A percentile compares a stretch with the other conserved stretches of the same genome.
Conservation (phyloP, 176 grass and related monocot species). For the Oryza longistaminata region DNA sequence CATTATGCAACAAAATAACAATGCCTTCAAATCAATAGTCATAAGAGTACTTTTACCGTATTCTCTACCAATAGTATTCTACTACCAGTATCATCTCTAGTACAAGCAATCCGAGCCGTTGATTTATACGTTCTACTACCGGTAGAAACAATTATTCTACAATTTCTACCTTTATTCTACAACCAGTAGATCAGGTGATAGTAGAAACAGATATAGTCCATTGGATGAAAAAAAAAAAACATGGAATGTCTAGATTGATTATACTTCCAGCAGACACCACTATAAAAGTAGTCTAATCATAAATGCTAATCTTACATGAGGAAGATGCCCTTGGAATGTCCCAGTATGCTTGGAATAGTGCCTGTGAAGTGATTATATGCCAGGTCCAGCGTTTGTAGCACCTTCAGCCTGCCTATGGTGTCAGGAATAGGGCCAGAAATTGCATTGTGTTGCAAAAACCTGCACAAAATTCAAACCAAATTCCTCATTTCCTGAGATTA, state of each 20-base stretch:
- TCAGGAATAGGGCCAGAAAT: conserved; percentile 66
- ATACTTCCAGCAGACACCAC: no score
- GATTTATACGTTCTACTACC: no score
- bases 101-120: no score
- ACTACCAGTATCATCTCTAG: no score
- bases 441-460: conserved; percentile 63
- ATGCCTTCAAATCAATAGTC: background rate
- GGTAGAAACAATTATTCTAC: no score
- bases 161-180: no score
- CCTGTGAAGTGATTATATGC: conserved; percentile 70
- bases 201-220: no score
- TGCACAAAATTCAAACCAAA: conserved; percentile 36
- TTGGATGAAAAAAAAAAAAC: no score
- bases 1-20: background rate
- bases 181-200: no score
- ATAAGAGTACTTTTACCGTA: no score
- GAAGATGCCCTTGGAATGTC: conserved; percentile 40
- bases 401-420: conserved; percentile 53
- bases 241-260: no score
- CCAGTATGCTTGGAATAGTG: conserved; percentile 60
- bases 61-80: no score
- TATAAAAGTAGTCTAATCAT: background rate
- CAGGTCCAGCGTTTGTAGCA: conserved; percentile 60
- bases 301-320: conserved; percentile 51
- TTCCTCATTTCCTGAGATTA: background rate